Base-by-base conservation (phyloP, 306 rosid genomes). In the Geum urbanum region DNA sequence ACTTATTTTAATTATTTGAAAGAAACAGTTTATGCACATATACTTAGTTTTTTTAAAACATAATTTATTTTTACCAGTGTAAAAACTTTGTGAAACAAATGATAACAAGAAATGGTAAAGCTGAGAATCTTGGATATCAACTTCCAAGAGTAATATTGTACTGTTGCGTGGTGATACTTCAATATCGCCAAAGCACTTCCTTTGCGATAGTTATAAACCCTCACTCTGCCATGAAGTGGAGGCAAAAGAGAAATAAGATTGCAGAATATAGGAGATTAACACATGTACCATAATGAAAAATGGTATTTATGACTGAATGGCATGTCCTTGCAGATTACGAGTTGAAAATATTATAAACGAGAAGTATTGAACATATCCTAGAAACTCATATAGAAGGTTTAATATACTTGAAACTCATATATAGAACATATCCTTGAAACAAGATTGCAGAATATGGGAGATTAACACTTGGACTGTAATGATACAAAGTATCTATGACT, bases 131-230 rank as follows among this genome's bases (percentile, higher is more conserved):
- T 54, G 41, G 41, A 55, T 37, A 49, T 73, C 61, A 67, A 60
- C 62, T 51, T 15, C 15, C 44, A 84, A 66, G 59, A 61, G 67
- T 46, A 67, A 76, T 64, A 27, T 62, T 82, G 49, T 82, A 90
- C 98, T 78, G 90, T 85, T 71, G 88, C 88, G 69, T 83, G 95
- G 75, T 94, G 98, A 84, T 94, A 94, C 84, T 87, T 94, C 74
- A 94, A 79, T 77, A 87, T 78, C 27, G 97, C 97, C 69, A 94
- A 82, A 74, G 97, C 81, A 72, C 75, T 91, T 77, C 96, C 97
- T 74, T 91, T 94, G 72, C 80, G 85, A 69, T 88, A 90, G 73
- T 90, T 86, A 73, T 87, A 88, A 72, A 94, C 75, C 84, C 97
- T 80, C 78, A 87, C 78, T 82, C 97, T 94, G 88, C 73, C 75